phyloP scores from a whole-genome alignment of 192 early-diverging fungal genomes.

The Chytriomyces sp. region DNA sequence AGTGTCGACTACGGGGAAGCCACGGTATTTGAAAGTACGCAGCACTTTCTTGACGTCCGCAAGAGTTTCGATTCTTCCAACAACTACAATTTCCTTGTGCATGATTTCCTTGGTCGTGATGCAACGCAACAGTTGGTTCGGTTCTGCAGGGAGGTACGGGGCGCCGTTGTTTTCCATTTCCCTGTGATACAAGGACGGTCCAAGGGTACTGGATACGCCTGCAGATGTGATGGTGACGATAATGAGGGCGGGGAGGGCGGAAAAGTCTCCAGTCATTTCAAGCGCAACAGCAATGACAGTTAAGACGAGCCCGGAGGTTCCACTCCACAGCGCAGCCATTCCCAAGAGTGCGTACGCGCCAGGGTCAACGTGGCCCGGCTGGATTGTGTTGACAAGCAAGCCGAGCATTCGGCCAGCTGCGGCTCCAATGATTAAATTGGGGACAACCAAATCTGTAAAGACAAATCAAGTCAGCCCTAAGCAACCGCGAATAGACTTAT shows the following conservation, averaged over 20 bases:
- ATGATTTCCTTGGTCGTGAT: slow-evolving; percentile 32
- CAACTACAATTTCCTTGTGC: slow-evolving; percentile 14
- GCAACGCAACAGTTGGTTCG: slow-evolving; percentile 28
- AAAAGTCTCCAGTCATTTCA: slow-evolving; percentile 49
- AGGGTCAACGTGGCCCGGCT: slow-evolving; percentile 37
- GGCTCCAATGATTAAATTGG: slow-evolving; percentile 52
- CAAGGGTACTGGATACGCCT: slow-evolving; percentile 19
- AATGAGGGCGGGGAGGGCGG: slow-evolving; percentile 38
- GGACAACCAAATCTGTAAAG: slow-evolving; percentile 43
- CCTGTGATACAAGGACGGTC: slow-evolving; percentile 44
- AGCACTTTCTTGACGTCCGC: background rate
- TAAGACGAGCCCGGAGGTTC: slow-evolving; percentile 41
- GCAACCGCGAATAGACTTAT: background rate
- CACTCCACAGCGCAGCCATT: slow-evolving; percentile 45
- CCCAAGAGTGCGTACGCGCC: slow-evolving; percentile 42
- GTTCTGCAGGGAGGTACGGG: slow-evolving; percentile 42
- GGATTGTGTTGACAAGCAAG: slow-evolving; percentile 35
- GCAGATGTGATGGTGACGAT: slow-evolving; percentile 33
- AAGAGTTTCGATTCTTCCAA: slow-evolving; percentile 19
- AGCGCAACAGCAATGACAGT: slow-evolving; percentile 45
- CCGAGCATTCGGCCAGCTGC: slow-evolving; percentile 40
- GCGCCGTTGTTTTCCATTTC: slow-evolving; percentile 45
- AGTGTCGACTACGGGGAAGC: slow-evolving; percentile 42
- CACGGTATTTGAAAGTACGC: slow-evolving; percentile 6
- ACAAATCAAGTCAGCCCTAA: background rate